Percentiles rank a stretch among this genome's conserved stretches.
phyloP scores from a whole-genome alignment of 768 basidiomycete genomes.

The Tylopilus subfusipes region DNA sequence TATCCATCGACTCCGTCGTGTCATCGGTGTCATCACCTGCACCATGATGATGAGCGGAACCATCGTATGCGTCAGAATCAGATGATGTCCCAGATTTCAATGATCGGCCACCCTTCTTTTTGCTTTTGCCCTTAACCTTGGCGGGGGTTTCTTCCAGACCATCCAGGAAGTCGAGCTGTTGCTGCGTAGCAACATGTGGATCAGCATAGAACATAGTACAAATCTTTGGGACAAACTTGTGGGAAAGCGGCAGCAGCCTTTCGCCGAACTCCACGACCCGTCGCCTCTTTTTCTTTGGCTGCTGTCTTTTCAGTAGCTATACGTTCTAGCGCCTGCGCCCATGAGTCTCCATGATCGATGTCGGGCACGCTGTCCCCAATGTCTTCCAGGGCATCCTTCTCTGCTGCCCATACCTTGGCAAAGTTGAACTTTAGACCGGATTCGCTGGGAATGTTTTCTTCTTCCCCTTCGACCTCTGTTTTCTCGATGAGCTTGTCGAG shows the following conservation, averaged over 20 bases:
- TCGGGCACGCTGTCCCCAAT: constrained; percentile 49
- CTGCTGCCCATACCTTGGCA: constrained; percentile 89
- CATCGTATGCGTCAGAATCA: constrained; percentile 40
- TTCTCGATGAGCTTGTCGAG: constrained; percentile 85
- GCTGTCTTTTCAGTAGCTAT: constrained; percentile 42
- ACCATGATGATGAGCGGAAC: constrained; percentile 10
- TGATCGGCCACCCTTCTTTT: constrained; percentile 32
- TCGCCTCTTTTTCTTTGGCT: constrained; percentile 46
- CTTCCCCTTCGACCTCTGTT: constrained; percentile 69
- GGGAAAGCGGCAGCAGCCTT: constrained; percentile 56
- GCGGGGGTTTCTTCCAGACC: constrained; percentile 37
- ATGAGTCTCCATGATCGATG: constrained; percentile 66
- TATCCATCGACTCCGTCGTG: constrained; percentile 24
- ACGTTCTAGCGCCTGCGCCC: constrained; percentile 64
- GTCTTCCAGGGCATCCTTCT: constrained; percentile 69
- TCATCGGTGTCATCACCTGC: constrained; percentile 23
- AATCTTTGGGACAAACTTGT: constrained; percentile 22
- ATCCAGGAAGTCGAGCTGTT: constrained; percentile 32
- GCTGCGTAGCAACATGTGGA: constrained; percentile 18
- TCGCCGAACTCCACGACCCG: constrained; percentile 74
- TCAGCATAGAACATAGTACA: neutral
- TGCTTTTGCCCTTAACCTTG: constrained; percentile 35
- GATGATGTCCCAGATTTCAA: constrained; percentile 33
- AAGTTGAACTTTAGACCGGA: constrained; percentile 71
- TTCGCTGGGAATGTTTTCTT: constrained; percentile 47